Percentiles rank a stretch among this genome's conserved stretches.
Conservation (phyloP, 2,329 filamentous ascomycete genomes). For the Alternaria consortialis region DNA sequence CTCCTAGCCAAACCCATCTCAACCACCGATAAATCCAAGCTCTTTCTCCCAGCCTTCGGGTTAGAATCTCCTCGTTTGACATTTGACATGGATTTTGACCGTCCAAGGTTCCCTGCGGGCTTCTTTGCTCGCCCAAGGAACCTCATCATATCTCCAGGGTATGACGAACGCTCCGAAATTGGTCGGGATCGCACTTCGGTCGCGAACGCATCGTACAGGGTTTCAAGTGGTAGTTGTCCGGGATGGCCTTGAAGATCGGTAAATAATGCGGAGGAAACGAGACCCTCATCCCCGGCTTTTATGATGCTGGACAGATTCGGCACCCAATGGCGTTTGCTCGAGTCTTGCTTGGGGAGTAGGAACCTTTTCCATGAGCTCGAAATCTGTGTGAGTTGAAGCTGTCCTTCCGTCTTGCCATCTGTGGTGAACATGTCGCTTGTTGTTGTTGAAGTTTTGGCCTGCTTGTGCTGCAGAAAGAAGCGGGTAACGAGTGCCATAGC, state of each 20-base stretch:
- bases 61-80: slow-evolving; percentile 21
- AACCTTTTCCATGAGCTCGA: slow-evolving; percentile 33
- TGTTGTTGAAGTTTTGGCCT: slow-evolving; percentile 26
- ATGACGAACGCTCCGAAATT: slow-evolving; percentile 32
- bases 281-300: slow-evolving; percentile 45
- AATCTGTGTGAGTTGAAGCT: slow-evolving; percentile 23
- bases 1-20: slow-evolving; percentile 27
- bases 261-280: slow-evolving; percentile 41
- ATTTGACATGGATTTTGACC: slow-evolving; percentile 31
- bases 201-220: slow-evolving; percentile 40
- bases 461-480: slow-evolving; percentile 39
- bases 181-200: slow-evolving; percentile 32
- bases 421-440: slow-evolving; percentile 7
- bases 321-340: slow-evolving; percentile 28
- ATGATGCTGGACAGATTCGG: slow-evolving; percentile 42
- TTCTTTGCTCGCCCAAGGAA: slow-evolving; percentile 33
- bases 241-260: slow-evolving; percentile 29
- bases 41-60: slow-evolving; percentile 24
- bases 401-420: slow-evolving; percentile 24
- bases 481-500: slow-evolving; percentile 43
- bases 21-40: slow-evolving; percentile 25
- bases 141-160: slow-evolving; percentile 33
- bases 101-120: slow-evolving; percentile 16
- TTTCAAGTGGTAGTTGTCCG: slow-evolving; percentile 36
- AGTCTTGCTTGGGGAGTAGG: slow-evolving; percentile 29